Evolutionary conservation across 2,329 filamentous ascomycete species (phyloP).

Genomic region (Akanthomyces dipterigenus): DNA sequence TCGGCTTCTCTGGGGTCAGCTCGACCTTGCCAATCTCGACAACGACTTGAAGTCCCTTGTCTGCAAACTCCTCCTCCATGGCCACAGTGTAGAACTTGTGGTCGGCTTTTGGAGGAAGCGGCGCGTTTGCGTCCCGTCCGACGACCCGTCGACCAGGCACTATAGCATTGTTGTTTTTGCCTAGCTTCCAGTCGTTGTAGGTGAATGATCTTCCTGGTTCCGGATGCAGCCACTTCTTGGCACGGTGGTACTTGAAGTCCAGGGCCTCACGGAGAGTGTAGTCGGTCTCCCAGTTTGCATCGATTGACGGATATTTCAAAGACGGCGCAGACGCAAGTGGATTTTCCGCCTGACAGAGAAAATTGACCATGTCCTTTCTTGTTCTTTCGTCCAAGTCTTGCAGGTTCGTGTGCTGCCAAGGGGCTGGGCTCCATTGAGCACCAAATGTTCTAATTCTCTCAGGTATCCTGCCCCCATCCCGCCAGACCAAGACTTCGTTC

Average conservation of each 20-base stretch:
- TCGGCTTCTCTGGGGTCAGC: neutral
- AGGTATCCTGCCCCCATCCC: conserved; percentile 1
- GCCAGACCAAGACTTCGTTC: conserved; percentile 1
- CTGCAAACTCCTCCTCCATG: neutral
- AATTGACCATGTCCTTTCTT: neutral
- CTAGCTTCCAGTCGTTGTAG: conserved; percentile 6
- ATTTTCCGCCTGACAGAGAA: neutral
- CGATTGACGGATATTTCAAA: neutral
- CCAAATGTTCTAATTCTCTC: neutral
- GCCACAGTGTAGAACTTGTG: neutral
- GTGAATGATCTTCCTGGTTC: neutral
- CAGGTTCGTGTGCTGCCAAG: neutral
- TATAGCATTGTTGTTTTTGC: neutral
- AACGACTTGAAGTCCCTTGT: neutral
- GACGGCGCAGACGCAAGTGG: neutral
- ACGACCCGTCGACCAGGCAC: neutral
- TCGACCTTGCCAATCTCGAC: neutral
- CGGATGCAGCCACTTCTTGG: neutral
- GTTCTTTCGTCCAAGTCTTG: neutral
- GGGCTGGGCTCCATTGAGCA: neutral
- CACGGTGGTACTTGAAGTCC: neutral
- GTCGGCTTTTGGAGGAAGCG: neutral
- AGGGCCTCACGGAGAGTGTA: neutral
- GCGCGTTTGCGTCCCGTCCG: no score
- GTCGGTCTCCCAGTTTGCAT: neutral